phyloP scores from a whole-genome alignment of 108 stramenopile species.

The Schizochytrium sp. region DNA sequence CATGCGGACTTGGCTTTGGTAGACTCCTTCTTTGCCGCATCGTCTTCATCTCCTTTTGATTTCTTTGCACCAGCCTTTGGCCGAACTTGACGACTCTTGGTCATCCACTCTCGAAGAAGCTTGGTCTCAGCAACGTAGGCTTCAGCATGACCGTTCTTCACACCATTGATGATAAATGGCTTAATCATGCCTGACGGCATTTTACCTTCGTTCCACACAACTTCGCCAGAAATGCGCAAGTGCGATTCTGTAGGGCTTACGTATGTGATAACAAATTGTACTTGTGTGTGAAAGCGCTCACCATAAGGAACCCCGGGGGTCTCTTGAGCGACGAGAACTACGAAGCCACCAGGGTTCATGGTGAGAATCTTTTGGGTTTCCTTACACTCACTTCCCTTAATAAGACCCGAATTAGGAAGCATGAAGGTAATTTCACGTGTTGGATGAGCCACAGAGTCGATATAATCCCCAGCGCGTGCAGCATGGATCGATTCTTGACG shows the following conservation, averaged over 20 bases:
- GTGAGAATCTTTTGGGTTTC: not conserved
- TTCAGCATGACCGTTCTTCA: conserved; percentile 35
- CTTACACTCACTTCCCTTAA: not conserved
- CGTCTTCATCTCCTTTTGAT: not conserved
- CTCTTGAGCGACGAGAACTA: conserved; percentile 17
- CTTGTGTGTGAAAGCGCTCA: conserved; percentile 3
- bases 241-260: conserved; percentile 8
- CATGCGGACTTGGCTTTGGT: no score
- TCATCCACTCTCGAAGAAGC: not conserved
- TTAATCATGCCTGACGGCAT: conserved; percentile 6
- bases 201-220: not conserved
- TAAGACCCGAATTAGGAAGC: not conserved
- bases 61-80: not conserved
- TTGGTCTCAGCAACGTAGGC: conserved; percentile 7
- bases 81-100: not conserved
- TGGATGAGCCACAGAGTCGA: conserved; percentile 22
- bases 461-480: not conserved
- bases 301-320: conserved; percentile 44
- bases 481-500: not conserved
- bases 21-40: not conserved
- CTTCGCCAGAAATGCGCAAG: conserved; percentile 29
- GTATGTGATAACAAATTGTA: conserved; percentile 29
- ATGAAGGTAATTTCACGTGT: conserved; percentile 28
- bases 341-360: conserved; percentile 51
- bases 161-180: conserved; percentile 41